phyloP scores from a whole-genome alignment of 371 early-diverging fungal genomes.

The Lichtheimia corymbifera region DNA sequence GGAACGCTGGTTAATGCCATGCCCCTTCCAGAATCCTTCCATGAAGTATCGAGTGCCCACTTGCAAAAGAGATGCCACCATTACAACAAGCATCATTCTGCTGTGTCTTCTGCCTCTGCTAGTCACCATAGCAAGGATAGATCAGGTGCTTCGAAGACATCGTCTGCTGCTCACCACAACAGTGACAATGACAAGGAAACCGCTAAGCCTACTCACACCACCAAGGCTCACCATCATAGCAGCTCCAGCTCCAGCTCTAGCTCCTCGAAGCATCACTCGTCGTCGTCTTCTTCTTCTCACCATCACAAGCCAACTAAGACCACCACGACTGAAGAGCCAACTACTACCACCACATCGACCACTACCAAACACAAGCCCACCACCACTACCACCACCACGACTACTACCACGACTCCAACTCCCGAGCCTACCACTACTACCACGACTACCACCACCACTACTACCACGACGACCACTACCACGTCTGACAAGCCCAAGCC shows the following conservation, averaged over 20 bases:
- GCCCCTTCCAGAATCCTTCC: constrained; percentile 21
- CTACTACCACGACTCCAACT: constrained; percentile 12
- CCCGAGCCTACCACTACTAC: background rate
- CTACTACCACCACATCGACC: background rate
- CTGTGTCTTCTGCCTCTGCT: background rate
- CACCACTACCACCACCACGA: constrained; percentile 6
- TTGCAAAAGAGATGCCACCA: constrained; percentile 12
- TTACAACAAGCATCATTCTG: constrained; percentile 1
- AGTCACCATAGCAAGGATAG: background rate
- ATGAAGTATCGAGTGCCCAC: background rate
- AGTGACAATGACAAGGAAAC: constrained; percentile 1
- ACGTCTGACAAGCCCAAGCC: constrained; percentile 6
- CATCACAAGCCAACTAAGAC: constrained; percentile 4
- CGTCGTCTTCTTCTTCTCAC: too few species aligned
- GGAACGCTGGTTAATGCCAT: constrained; percentile 18
- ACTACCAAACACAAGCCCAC: background rate
- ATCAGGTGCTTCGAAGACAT: background rate
- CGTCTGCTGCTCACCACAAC: background rate
- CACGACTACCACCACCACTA: constrained; percentile 6
- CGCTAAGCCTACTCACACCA: background rate
- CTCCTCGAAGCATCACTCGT: too few species aligned
- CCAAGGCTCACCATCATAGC: background rate
- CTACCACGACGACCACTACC: constrained; percentile 2
- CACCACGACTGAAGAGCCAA: constrained; percentile 6
- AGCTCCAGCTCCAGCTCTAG: too few species aligned